These are phyloP conservation scores for Cutaneotrichosporon dermatis DNA, from an alignment of 1,284 basidiomycete species.

Conservation along the genomic window DNA sequence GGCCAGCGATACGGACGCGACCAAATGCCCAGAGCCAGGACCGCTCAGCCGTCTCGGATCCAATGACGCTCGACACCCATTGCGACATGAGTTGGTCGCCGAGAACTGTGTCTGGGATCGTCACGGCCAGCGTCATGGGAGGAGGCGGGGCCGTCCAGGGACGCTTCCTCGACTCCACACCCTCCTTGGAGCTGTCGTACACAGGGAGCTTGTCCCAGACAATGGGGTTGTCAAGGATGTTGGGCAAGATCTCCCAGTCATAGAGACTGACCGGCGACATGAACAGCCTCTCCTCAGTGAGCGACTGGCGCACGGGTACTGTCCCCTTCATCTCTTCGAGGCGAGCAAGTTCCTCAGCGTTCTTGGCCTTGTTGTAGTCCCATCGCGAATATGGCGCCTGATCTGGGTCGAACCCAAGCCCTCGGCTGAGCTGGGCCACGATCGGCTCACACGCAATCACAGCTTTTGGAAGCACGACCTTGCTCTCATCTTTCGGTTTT, in stretches of 20 bases:
- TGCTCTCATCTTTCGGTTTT: neutral
- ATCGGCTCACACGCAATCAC: conserved; percentile 34
- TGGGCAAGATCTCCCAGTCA: conserved; percentile 24
- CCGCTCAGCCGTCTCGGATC: conserved; percentile 57
- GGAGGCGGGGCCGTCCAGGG: conserved; percentile 48
- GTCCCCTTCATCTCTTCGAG: neutral
- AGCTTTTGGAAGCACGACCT: conserved; percentile 11
- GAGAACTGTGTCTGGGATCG: conserved; percentile 60
- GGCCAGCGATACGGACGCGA: conserved; percentile 65
- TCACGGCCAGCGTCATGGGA: conserved; percentile 66
- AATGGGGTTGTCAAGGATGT: conserved; percentile 21
- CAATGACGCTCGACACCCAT: conserved; percentile 51
- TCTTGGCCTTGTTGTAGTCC: conserved; percentile 4
- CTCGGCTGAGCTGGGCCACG: conserved; percentile 18
- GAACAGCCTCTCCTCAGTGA: conserved; percentile 7
- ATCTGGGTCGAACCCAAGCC: conserved; percentile 20
- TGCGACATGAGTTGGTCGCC: conserved; percentile 79
- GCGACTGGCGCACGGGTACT: conserved; percentile 7
- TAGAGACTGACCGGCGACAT: conserved; percentile 25
- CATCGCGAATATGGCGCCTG: neutral
- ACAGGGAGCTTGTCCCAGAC: conserved; percentile 15
- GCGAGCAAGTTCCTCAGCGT: neutral
- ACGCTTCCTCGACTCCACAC: conserved; percentile 15
- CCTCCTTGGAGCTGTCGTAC: conserved; percentile 14
- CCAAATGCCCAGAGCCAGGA: conserved; percentile 80